Evolutionary conservation across 768 basidiomycete genomes (phyloP).

Genomic region (Termitomyces sp.): DNA sequence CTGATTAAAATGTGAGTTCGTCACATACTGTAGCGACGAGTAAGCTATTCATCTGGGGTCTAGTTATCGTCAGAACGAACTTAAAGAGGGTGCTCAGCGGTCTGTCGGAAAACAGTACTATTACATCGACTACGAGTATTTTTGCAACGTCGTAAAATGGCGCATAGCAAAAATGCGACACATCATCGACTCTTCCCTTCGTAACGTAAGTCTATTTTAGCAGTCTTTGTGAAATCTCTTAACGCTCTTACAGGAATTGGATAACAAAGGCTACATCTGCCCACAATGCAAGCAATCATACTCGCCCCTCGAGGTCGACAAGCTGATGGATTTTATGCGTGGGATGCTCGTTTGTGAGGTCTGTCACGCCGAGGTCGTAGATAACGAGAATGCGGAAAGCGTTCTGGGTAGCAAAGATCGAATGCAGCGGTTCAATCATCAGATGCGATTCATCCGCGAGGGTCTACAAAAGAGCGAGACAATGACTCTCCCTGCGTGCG

Average conservation of each 20-base stretch:
- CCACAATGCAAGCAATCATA: slow-evolving; percentile 84
- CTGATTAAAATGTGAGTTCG: slow-evolving; percentile 72
- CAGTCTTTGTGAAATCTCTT: not conserved
- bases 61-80: slow-evolving; percentile 88
- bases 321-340: slow-evolving; percentile 68
- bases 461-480: slow-evolving; percentile 87
- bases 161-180: slow-evolving; percentile 89
- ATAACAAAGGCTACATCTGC: slow-evolving; percentile 97
- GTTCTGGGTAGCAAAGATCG: slow-evolving; percentile 86
- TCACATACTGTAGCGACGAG: no score
- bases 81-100: slow-evolving; percentile 86
- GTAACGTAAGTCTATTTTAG: slow-evolving; percentile 59
- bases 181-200: slow-evolving; percentile 83
- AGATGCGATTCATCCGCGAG: slow-evolving; percentile 85
- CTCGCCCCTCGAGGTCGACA: slow-evolving; percentile 81
- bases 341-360: slow-evolving; percentile 82
- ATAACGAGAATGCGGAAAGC: slow-evolving; percentile 89
- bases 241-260: slow-evolving; percentile 69
- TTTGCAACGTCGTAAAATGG: slow-evolving; percentile 99
- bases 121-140: slow-evolving; percentile 93
- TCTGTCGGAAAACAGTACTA: slow-evolving; percentile 90
- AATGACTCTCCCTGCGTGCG: slow-evolving; percentile 81
- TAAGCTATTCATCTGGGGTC: not conserved
- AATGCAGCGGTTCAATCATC: slow-evolving; percentile 93
- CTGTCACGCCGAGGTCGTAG: slow-evolving; percentile 81